phyloP scores from a whole-genome alignment of 2,329 filamentous ascomycete genomes.

The Penicillium sumatraense region DNA sequence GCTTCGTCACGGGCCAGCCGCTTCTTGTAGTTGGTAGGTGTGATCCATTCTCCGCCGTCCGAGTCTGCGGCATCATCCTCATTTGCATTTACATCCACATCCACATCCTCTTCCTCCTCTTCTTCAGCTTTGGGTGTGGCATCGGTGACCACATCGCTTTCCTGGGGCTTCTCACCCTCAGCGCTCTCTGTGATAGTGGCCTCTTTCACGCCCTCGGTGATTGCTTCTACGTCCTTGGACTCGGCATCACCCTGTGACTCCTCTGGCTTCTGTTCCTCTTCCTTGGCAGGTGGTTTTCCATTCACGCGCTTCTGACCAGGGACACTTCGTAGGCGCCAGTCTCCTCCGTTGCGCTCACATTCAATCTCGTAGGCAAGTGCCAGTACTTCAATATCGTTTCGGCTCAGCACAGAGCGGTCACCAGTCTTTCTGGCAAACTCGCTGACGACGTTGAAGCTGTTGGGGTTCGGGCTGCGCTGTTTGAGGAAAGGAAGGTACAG shows the following conservation, averaged over 20 bases:
- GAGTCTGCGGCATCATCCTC: conserved; percentile 46
- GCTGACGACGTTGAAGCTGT: conserved; percentile 77
- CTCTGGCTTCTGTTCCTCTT: conserved; percentile 43
- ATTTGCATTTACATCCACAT: conserved; percentile 32
- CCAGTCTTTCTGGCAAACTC: conserved; percentile 90
- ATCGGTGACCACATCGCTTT: conserved; percentile 16
- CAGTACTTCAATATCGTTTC: conserved; percentile 84
- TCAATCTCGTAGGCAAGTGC: conserved; percentile 95
- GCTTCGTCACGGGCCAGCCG: conserved; percentile 72
- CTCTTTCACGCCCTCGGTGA: conserved; percentile 34
- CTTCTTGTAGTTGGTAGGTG: conserved; percentile 86
- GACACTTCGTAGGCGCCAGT: conserved; percentile 78
- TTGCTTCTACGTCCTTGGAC: conserved; percentile 31
- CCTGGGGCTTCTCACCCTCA: conserved; percentile 30
- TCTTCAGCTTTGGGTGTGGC: conserved; percentile 21
- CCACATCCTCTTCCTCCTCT: conserved; percentile 15
- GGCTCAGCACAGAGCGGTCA: conserved; percentile 84
- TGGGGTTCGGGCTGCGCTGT: conserved; percentile 72
- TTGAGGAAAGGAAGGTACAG: conserved; percentile 84
- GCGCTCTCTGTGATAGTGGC: conserved; percentile 31
- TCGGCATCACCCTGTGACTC: conserved; percentile 34
- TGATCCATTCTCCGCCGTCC: conserved; percentile 82
- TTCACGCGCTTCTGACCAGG: conserved; percentile 81
- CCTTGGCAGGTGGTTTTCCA: conserved; percentile 63
- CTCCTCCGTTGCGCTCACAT: conserved; percentile 84